Evolutionary conservation across 78 protist species (phyloP), one percentile per base, ranked within the genome.

Genomic region (Diacronema lutheri): DNA sequence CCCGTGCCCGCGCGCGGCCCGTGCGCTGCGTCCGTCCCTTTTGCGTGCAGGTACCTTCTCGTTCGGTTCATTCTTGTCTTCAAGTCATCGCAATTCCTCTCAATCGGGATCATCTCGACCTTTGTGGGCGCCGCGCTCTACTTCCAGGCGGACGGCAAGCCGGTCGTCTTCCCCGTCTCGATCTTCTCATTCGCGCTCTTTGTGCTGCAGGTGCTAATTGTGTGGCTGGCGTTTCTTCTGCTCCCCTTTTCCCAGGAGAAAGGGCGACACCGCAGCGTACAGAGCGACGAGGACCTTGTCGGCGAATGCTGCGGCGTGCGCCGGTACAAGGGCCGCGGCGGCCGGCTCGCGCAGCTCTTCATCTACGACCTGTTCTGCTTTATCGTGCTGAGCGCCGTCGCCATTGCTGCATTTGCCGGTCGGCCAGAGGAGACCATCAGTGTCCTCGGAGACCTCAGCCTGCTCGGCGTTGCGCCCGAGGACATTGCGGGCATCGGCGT

Each of bases 221-320:
- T 68, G 26, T 84, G 87, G 87, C 2, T n/a, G 35, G 87, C 87
- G 64, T 84, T 44, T 33, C 1, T 13, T 14, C 50, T 16, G n/a
- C 50, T 68, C n/a, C 71, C 35, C 19, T 62, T 4, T 33, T 4
- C 80, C 33, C 6, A 41, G 50, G 13, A 68, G 57, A 84, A 84
- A 40, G 87, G 87, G 50, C 50, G 50, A 7, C 3, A 44, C 16
- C 50, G 7, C 50, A 44, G 7, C 16, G 50, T 44, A 7, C 50
- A 44, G 16, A 7, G 7, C 50, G 50, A 44, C 50, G 7, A 3
- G 50, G 16, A 9, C 16, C 50, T 7, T 3, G 7, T 44, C 50
- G 50, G 50, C 50, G 7, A 10, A 2, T 62, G 69, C 69, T 62
- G 69, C 35, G 69, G 69, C 35, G 1, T 12, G 7, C 23, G 3